Evolutionary conservation across 768 basidiomycete species (phyloP).

Genomic region (Trametes sanguinea): DNA sequence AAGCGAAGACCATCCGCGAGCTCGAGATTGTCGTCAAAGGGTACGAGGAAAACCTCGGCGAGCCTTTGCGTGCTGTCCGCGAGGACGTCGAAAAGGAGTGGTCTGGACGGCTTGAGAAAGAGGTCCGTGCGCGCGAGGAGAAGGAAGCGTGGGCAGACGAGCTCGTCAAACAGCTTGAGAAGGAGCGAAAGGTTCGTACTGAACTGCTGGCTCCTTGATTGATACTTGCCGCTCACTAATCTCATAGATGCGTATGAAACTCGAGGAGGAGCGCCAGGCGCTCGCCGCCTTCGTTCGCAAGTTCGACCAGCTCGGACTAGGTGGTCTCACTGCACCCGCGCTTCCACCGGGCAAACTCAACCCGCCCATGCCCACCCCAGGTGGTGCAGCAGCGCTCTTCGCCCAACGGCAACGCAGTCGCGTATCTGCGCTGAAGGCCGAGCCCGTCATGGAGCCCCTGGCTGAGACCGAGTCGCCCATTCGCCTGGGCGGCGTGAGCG

Average conservation of each 20-base stretch:
- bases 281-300: slow-evolving; percentile 80
- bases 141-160: slow-evolving; percentile 75
- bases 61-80: slow-evolving; percentile 62
- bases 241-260: slow-evolving; percentile 59
- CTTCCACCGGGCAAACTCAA: slow-evolving; percentile 41
- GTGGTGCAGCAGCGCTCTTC: slow-evolving; percentile 52
- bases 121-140: slow-evolving; percentile 62
- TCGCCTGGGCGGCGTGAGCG: slow-evolving; percentile 42
- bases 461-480: slow-evolving; percentile 53
- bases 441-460: slow-evolving; percentile 32
- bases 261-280: slow-evolving; percentile 79
- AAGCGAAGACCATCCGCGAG: slow-evolving; percentile 74
- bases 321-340: slow-evolving; percentile 35
- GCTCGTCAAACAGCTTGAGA: slow-evolving; percentile 73
- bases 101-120: slow-evolving; percentile 58
- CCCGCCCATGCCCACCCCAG: slow-evolving; percentile 51
- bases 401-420: slow-evolving; percentile 47
- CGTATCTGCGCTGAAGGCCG: slow-evolving; percentile 30
- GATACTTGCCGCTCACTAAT: not conserved
- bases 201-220: not conserved
- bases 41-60: slow-evolving; percentile 73
- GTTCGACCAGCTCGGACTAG: slow-evolving; percentile 72
- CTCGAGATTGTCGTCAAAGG: slow-evolving; percentile 72
- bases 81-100: slow-evolving; percentile 79
- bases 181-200: slow-evolving; percentile 64